A percentile compares a stretch with the other conserved stretches of the same genome.
Evolutionary conservation across 108 stramenopile species (phyloP).

Genomic region (Cyclotella choctawhatcheeana): DNA sequence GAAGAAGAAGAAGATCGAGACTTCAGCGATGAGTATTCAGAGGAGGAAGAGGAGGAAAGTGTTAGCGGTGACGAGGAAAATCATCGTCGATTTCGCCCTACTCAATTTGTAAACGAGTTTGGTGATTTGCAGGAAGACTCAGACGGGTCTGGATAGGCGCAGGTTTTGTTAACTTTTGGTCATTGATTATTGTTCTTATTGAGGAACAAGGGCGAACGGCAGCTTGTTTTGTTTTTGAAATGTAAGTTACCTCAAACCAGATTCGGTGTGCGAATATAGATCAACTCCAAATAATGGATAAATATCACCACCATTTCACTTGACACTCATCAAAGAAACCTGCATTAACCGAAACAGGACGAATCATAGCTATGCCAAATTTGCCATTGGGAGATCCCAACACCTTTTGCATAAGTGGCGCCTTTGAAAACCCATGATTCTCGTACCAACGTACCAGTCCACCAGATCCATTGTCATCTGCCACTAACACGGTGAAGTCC

Average conservation of each 20-base stretch:
- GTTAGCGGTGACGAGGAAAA: conserved; percentile 15
- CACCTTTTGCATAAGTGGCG: conserved; percentile 71
- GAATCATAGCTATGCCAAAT: conserved; percentile 81
- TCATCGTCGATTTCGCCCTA: conserved; percentile 9
- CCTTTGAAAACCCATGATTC: conserved; percentile 57
- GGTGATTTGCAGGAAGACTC: too few relatives aligned
- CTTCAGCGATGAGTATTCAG: conserved; percentile 6
- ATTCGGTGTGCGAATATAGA: not conserved
- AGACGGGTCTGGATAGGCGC: too few relatives aligned
- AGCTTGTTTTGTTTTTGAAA: too few relatives aligned
- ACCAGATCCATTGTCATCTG: conserved; percentile 75
- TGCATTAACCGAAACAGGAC: conserved; percentile 48
- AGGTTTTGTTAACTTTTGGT: too few relatives aligned
- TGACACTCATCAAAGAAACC: conserved; percentile 52
- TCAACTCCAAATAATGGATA: not conserved
- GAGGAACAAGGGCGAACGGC: too few relatives aligned
- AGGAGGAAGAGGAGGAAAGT: conserved; percentile 4
- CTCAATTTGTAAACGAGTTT: too few relatives aligned
- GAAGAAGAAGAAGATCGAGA: conserved; percentile 24
- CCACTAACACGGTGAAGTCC: conserved; percentile 79
- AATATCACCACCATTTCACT: conserved; percentile 76
- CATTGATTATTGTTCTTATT: too few relatives aligned
- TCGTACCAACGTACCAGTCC: conserved; percentile 80
- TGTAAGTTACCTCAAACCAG: too few relatives aligned
- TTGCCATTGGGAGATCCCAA: conserved; percentile 67